A percentile compares a stretch with the other conserved stretches of the same genome.
phyloP scores from a whole-genome alignment of 1,139 yeast genomes.

The Suhomyces panamericanus region DNA sequence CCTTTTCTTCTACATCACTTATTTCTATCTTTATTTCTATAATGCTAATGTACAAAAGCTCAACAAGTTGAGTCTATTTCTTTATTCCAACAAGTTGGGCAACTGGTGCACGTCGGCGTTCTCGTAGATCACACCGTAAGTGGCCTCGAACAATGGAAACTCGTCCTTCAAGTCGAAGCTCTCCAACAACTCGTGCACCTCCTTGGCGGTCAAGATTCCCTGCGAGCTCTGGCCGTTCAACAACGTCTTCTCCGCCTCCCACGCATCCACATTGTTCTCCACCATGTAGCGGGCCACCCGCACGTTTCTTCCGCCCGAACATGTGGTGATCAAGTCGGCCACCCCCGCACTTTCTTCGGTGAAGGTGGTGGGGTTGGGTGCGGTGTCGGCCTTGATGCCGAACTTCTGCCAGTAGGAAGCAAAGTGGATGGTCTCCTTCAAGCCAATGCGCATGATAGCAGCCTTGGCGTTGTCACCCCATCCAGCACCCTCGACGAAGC shows the following conservation, averaged over 20 bases:
- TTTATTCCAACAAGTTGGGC: conserved; percentile 56
- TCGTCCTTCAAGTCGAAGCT: conserved; percentile 61
- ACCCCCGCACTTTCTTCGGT: conserved; percentile 95
- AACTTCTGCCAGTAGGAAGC: conserved; percentile 57
- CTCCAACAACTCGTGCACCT: conserved; percentile 80
- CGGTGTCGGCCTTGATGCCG: conserved; percentile 66
- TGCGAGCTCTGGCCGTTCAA: conserved; percentile 94
- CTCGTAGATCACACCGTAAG: conserved; percentile 78
- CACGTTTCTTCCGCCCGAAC: conserved; percentile 95
- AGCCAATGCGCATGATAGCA: conserved; percentile 51
- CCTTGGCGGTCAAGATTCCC: conserved; percentile 85
- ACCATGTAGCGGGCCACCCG: conserved; percentile 83
- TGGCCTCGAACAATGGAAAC: conserved; percentile 86
- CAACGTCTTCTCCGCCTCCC: conserved; percentile 76
- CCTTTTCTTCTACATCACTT: background rate
- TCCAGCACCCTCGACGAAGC: conserved; percentile 50
- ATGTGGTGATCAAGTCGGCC: conserved; percentile 93
- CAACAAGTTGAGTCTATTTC: too few relatives aligned
- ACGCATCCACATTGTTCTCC: conserved; percentile 65
- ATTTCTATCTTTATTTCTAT: conserved; percentile 4
- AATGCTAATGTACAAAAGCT: conserved; percentile 9
- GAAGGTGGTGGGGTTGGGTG: conserved; percentile 72
- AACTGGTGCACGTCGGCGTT: conserved; percentile 62
- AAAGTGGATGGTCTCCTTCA: conserved; percentile 47
- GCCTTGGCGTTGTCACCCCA: conserved; percentile 57